Base-by-base conservation (phyloP, 106 monocot species). In the Amphibolis antarctica region DNA sequence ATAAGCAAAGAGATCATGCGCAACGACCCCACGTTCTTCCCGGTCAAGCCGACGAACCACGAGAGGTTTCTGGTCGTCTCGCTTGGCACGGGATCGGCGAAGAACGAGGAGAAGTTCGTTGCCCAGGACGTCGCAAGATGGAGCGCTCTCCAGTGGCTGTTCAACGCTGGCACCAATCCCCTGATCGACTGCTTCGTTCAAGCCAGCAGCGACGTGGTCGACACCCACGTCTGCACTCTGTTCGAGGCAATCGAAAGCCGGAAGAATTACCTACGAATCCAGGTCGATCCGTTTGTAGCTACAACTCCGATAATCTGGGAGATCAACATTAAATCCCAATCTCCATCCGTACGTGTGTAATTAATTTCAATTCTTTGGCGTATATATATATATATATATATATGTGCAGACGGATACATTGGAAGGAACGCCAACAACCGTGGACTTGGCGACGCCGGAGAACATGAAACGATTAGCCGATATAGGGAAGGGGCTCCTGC, bases 51-150 rank as follows among this genome's bases (percentile, higher is more conserved):
- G 4, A 27, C 53, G 19, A 70, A 77, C 60, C 72, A 55, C 30
- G 30, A 59, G n/a, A 71, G 61, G 36, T 81, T 75, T 70, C 42
- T 85, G 24, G 53, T 81, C 47, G 36, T 85, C 29, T 85, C 85
- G 0, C 13, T 79, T 0, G 74, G 70, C 10, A 69, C 74, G 12
- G 78, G 78, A 12, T 31, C 69, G 9, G 24, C 78, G 0, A 73
- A 74, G 59, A 18, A 59, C 14, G 71, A 82, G 20, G 30, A 36
- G 52, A 79, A 73, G 13, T 79, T 50, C 28, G 63, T 6, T 23
- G 76, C 83, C 1, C 1, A 20, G 10, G 55, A 18, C 0, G 72
- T 66, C 1, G 27, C 76, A 15, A 73, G 72, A 63, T 79, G 75
- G 83, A 72, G 79, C 18, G 36, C 72, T 14, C 26, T 83, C 9